phyloP scores from a whole-genome alignment of 2,329 filamentous ascomycete genomes.

The Penicillium psychrosexuale region DNA sequence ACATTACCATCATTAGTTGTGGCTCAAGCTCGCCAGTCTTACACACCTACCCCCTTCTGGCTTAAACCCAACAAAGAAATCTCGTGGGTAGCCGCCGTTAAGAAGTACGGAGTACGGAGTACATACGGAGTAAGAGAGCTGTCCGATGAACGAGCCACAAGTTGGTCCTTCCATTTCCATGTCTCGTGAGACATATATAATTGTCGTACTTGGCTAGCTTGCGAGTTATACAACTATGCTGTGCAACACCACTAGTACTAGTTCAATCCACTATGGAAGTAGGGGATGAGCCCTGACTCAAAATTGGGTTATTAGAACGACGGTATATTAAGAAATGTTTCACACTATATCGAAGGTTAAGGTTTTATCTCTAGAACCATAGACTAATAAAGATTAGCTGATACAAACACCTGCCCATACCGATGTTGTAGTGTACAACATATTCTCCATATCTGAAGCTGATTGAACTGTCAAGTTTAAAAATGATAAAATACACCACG shows the following conservation, averaged over 20 bases:
- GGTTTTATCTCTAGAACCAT: neutral
- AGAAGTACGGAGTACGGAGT: neutral
- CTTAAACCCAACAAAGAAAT: slow-evolving; percentile 14
- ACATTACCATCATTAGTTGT: neutral
- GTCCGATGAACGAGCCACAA: neutral
- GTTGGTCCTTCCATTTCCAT: neutral
- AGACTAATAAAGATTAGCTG: neutral
- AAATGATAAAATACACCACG: slow-evolving; percentile 7
- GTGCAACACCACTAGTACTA: neutral
- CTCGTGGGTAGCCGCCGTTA: slow-evolving; percentile 1
- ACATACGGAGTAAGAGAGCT: neutral
- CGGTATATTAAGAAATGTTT: slow-evolving; percentile 1
- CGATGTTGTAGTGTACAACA: neutral
- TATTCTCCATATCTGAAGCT: neutral
- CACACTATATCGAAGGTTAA: neutral
- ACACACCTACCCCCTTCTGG: slow-evolving; percentile 9
- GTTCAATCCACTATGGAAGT: neutral
- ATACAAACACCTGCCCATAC: slow-evolving; percentile 1
- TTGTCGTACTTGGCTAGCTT: neutral
- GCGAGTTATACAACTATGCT: neutral
- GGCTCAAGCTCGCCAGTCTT: neutral
- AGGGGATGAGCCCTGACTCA: neutral
- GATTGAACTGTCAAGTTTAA: neutral
- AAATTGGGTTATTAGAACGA: neutral
- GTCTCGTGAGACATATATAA: neutral